These are phyloP conservation scores for Apiosordaria backusii DNA, from an alignment of 495 filamentous ascomycete genomes.

Conservation along the genomic window DNA sequence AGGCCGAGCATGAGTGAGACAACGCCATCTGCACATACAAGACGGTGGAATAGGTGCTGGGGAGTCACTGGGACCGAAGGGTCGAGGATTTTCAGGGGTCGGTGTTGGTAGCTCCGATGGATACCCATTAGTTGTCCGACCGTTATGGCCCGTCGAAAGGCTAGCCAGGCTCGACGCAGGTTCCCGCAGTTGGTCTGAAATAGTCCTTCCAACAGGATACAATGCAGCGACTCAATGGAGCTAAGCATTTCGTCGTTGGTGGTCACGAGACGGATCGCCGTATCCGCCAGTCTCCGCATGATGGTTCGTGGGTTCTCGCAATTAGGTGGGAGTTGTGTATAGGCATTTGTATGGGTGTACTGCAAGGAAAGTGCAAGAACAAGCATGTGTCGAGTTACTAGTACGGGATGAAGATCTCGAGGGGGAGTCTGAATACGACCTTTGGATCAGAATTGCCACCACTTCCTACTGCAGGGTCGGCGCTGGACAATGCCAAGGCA, in stretches of 20 bases:
- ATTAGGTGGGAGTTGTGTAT: slow-evolving; percentile 15
- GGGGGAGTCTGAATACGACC: slow-evolving; percentile 37
- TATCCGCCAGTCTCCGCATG: slow-evolving; percentile 37
- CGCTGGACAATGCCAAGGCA: background rate
- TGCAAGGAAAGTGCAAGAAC: slow-evolving; percentile 43
- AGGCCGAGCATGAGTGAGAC: slow-evolving; percentile 37
- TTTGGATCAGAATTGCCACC: background rate
- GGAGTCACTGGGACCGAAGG: slow-evolving; percentile 16
- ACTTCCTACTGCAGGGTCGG: slow-evolving; percentile 18
- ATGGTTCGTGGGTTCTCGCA: slow-evolving; percentile 26
- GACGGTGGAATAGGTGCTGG: slow-evolving; percentile 33
- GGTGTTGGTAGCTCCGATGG: slow-evolving; percentile 23
- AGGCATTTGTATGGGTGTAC: slow-evolving; percentile 28
- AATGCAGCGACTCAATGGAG: slow-evolving; percentile 49
- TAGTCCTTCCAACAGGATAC: slow-evolving; percentile 48
- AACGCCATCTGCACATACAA: slow-evolving; percentile 34
- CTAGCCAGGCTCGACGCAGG: slow-evolving; percentile 43
- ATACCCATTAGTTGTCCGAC: slow-evolving; percentile 48
- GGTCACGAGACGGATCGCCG: slow-evolving; percentile 42
- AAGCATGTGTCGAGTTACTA: slow-evolving; percentile 46
- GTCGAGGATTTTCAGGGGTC: slow-evolving; percentile 10
- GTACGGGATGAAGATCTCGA: slow-evolving; percentile 40
- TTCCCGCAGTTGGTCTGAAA: slow-evolving; percentile 48
- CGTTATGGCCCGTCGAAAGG: slow-evolving; percentile 42
- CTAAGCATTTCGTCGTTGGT: slow-evolving; percentile 47